Evolutionary conservation across 192 early-diverging fungal species (phyloP).

Genomic region (Cladochytrium replicatum): DNA sequence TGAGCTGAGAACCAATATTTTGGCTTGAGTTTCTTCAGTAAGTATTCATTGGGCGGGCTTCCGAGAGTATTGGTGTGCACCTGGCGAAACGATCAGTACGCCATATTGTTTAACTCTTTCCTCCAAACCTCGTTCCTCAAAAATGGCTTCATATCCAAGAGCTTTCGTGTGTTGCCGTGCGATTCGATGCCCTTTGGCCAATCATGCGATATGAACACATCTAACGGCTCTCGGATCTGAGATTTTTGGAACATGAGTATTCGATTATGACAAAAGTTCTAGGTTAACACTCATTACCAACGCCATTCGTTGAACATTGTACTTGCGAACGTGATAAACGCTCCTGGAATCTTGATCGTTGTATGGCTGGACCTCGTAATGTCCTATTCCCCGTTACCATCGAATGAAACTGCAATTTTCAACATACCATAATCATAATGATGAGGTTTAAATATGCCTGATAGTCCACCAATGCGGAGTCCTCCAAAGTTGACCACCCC

Average conservation of each 20-base stretch:
- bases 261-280: too few species aligned
- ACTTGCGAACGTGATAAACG: conserved; percentile 81
- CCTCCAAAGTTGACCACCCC: conserved; percentile 83
- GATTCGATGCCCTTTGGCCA: conserved; percentile 85
- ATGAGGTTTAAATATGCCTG: conserved; percentile 72
- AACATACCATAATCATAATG: conserved; percentile 29
- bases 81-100: conserved; percentile 38
- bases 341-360: conserved; percentile 48
- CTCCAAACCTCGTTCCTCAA: conserved; percentile 58
- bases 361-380: conserved; percentile 72
- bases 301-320: conserved; percentile 66
- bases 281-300: too few species aligned
- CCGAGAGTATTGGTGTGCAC: conserved; percentile 64
- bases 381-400: conserved; percentile 32
- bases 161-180: conserved; percentile 54
- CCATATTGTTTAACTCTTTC: neutral
- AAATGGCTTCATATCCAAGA: conserved; percentile 64
- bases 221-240: conserved; percentile 64
- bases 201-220: conserved; percentile 91
- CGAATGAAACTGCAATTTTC: conserved; percentile 3
- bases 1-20: conserved; percentile 93
- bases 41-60: conserved; percentile 53
- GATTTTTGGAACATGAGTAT: too few species aligned
- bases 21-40: conserved; percentile 70
- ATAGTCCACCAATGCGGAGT: conserved; percentile 83